Percentiles rank a stretch among this genome's conserved stretches.
These are phyloP conservation scores for Fusarium irregulare DNA, from an alignment of 2,329 filamentous ascomycete species.

Conservation along the genomic window DNA sequence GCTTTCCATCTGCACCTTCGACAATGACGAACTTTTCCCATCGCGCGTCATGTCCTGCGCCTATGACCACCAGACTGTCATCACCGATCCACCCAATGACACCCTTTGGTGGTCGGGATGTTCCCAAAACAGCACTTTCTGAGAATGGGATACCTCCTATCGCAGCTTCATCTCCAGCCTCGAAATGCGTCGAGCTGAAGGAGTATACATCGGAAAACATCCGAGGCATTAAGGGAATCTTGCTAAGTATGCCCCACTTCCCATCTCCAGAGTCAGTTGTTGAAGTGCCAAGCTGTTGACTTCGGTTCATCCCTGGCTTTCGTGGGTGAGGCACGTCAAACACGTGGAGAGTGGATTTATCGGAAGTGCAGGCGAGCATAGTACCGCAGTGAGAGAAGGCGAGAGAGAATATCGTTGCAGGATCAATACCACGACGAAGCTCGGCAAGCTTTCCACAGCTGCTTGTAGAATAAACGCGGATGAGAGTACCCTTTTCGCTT, in stretches of 20 bases:
- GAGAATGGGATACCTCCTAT: slow-evolving; percentile 58
- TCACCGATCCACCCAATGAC: slow-evolving; percentile 87
- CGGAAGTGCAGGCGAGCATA: slow-evolving; percentile 90
- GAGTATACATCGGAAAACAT: slow-evolving; percentile 92
- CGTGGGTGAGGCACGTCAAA: slow-evolving; percentile 81
- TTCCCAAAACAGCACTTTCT: slow-evolving; percentile 61
- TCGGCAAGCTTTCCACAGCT: slow-evolving; percentile 86
- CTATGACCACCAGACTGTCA: slow-evolving; percentile 77
- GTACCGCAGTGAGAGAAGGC: slow-evolving; percentile 85
- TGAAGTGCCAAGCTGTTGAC: slow-evolving; percentile 44
- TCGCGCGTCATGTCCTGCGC: slow-evolving; percentile 80
- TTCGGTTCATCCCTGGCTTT: slow-evolving; percentile 51
- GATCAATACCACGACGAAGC: slow-evolving; percentile 88
- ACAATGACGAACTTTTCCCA: slow-evolving; percentile 89
- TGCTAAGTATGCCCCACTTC: slow-evolving; percentile 88
- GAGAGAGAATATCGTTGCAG: slow-evolving; percentile 86
- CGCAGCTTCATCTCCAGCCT: slow-evolving; percentile 79
- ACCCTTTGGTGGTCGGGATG: slow-evolving; percentile 77
- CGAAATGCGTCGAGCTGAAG: slow-evolving; percentile 82
- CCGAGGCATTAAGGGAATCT: slow-evolving; percentile 84
- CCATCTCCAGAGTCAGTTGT: slow-evolving; percentile 62
- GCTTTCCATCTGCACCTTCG: slow-evolving; percentile 74
- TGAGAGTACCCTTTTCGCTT: slow-evolving; percentile 88
- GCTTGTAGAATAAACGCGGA: slow-evolving; percentile 84
- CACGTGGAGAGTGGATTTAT: slow-evolving; percentile 95